These are phyloP conservation scores for Candida pseudofarinosa DNA, from an alignment of 805 yeast species.

Conservation along the genomic window DNA sequence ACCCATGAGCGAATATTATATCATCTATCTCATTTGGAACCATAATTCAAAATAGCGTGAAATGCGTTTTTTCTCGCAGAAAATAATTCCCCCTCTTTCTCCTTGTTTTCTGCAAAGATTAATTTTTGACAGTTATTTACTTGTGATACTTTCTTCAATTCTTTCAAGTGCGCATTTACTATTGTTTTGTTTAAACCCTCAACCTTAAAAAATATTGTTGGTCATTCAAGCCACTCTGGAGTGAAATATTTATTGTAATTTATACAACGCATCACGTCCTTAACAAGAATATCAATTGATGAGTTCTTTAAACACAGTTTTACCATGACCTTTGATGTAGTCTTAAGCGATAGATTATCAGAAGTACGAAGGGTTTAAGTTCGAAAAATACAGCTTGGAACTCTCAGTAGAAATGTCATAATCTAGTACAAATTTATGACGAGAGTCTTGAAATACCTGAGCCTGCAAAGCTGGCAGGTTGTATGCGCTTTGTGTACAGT, in stretches of 20 bases:
- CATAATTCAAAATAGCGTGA: conserved; percentile 38
- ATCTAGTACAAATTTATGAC: too few species aligned
- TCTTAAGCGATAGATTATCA: too few species aligned
- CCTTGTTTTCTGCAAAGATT: conserved; percentile 58
- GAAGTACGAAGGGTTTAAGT: too few species aligned
- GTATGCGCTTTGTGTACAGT: too few species aligned
- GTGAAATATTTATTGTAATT: conserved; percentile 37
- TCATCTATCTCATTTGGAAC: conserved; percentile 29
- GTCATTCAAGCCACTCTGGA: conserved; percentile 35
- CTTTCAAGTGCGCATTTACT: conserved; percentile 31
- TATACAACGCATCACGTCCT: conserved; percentile 40
- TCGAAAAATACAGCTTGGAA: too few species aligned
- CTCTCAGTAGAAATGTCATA: too few species aligned
- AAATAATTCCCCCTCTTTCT: conserved; percentile 67
- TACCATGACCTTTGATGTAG: too few species aligned
- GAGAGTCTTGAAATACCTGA: too few species aligned
- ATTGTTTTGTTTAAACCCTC: conserved; percentile 32
- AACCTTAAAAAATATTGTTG: conserved; percentile 37
- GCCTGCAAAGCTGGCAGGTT: too few species aligned
- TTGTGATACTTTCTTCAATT: conserved; percentile 38
- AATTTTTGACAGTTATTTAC: conserved; percentile 53
- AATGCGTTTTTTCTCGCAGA: conserved; percentile 67
- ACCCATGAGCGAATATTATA: conserved; percentile 37
- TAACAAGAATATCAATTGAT: too few species aligned
- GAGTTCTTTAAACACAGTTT: too few species aligned